A percentile compares a stretch with the other conserved stretches of the same genome.
Conservation (phyloP, 2,329 filamentous ascomycete genomes). For the Cladophialophora carrionii region DNA sequence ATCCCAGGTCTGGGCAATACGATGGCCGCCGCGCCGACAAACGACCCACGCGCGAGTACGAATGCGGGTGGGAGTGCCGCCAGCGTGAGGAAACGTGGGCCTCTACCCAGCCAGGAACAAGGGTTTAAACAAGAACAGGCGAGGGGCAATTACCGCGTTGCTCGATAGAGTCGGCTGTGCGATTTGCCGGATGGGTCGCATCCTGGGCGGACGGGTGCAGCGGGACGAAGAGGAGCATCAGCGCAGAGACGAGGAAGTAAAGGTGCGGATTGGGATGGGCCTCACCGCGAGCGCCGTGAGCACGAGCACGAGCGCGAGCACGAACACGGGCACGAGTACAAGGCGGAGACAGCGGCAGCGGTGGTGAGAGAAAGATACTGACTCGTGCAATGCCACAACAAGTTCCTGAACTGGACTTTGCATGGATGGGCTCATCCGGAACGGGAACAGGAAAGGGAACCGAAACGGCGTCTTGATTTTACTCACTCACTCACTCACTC, state of each 20-base stretch:
- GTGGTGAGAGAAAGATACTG: background rate
- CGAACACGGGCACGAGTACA: background rate
- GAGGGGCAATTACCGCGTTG: conserved; percentile 54
- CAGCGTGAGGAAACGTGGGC: conserved; percentile 58
- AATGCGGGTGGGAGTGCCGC: background rate
- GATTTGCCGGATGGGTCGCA: background rate
- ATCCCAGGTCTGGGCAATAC: conserved; percentile 38
- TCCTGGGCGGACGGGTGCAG: background rate
- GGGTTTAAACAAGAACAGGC: conserved; percentile 77
- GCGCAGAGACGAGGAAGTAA: no score
- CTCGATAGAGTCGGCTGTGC: conserved; percentile 39
- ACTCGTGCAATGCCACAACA: background rate
- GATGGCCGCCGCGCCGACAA: conserved; percentile 42
- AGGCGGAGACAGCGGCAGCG: no score
- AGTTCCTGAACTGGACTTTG: background rate
- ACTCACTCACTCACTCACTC: no score
- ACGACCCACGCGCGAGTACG: conserved; percentile 38
- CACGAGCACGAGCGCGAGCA: background rate
- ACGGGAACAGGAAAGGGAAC: no score
- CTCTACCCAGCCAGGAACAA: conserved; percentile 81
- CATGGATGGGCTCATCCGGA: no score
- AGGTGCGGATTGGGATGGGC: background rate
- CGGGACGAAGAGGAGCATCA: no score
- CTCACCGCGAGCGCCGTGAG: no score
- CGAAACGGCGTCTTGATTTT: background rate